Conservation (phyloP, 225 moss, liverwort and hornwort species). For the Climacium dendroides region DNA sequence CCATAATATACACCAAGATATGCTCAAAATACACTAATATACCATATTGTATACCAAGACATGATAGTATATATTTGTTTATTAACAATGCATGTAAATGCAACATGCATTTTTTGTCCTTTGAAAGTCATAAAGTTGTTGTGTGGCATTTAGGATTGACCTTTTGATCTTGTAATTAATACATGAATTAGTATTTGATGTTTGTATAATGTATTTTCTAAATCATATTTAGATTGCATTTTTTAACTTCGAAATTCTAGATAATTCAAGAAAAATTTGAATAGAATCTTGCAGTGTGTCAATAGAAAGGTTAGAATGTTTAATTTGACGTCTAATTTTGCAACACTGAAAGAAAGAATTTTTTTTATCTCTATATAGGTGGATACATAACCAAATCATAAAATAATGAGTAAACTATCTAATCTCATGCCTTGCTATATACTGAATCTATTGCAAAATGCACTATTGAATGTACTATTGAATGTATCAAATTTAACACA, state of each 20-base stretch:
- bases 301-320: neutral
- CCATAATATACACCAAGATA: too few relatives aligned
- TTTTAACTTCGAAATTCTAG: neutral
- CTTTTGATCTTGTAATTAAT: neutral
- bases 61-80: neutral
- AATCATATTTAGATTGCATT: neutral
- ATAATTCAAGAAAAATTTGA: too few relatives aligned
- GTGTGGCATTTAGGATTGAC: neutral
- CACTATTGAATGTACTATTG: rapidly evolving
- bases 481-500: neutral
- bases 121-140: neutral
- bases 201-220: neutral
- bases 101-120: neutral
- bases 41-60: neutral
- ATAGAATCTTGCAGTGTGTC: neutral
- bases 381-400: neutral
- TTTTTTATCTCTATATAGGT: neutral
- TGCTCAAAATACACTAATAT: neutral
- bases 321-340: rapidly evolving
- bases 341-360: rapidly evolving
- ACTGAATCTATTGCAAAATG: neutral
- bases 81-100: neutral
- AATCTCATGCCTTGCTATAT: neutral
- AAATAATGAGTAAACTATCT: neutral
- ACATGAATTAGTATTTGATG: neutral